Percentiles rank a stretch among this genome's conserved stretches.
phyloP scores from a whole-genome alignment of 768 basidiomycete genomes.

The Ramaria sp. region DNA sequence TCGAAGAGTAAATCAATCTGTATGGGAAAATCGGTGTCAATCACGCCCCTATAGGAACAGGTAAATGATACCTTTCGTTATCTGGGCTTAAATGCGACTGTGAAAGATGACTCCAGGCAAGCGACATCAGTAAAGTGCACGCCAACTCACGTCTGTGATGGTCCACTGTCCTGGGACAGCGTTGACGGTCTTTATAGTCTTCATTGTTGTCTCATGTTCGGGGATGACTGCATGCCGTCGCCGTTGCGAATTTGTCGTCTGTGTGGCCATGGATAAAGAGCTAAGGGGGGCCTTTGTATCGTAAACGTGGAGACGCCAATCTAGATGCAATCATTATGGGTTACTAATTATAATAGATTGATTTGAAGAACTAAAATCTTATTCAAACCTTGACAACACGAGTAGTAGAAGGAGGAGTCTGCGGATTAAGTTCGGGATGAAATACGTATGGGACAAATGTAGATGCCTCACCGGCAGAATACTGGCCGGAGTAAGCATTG shows the following conservation, averaged over 20 bases:
- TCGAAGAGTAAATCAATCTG: constrained; percentile 90
- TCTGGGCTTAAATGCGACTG: constrained; percentile 74
- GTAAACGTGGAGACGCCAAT: constrained; percentile 86
- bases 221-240: constrained; percentile 17
- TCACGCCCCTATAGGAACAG: not conserved
- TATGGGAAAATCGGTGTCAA: not conserved
- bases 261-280: constrained; percentile 16
- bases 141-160: constrained; percentile 55
- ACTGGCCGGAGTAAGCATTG: constrained; percentile 82
- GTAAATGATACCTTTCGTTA: constrained; percentile 57
- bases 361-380: not conserved
- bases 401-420: constrained; percentile 92
- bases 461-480: constrained; percentile 46
- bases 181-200: constrained; percentile 53
- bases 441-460: not conserved
- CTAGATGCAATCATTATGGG: constrained; percentile 24
- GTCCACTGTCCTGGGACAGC: constrained; percentile 82
- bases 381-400: constrained; percentile 65
- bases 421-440: constrained; percentile 7
- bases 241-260: constrained; percentile 12
- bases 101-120: not conserved
- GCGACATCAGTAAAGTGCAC: not conserved
- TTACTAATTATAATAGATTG: not conserved
- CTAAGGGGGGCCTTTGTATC: constrained; percentile 47
- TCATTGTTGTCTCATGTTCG: constrained; percentile 41